phyloP scores from a whole-genome alignment of 192 early-diverging fungal genomes.

The Entomortierella chlamydospora region DNA sequence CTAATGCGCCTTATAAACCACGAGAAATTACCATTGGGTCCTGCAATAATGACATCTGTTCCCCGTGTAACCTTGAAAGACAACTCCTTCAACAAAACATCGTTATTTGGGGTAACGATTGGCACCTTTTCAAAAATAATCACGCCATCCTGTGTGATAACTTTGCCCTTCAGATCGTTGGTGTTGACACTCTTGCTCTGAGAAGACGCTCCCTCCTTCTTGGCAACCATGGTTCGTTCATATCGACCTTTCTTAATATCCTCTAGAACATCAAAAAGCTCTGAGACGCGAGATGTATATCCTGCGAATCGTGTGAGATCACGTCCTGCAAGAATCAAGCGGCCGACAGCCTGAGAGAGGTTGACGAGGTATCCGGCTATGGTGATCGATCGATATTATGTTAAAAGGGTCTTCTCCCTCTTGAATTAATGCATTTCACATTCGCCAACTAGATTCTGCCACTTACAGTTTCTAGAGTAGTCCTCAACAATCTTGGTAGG shows the following conservation, averaged over 20 bases:
- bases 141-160: conserved; percentile 63
- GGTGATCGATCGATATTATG: background rate
- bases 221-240: conserved; percentile 63
- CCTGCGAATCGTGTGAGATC: conserved; percentile 73
- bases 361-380: conserved; percentile 72
- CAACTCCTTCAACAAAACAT: conserved; percentile 72
- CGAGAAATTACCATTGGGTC: conserved; percentile 62
- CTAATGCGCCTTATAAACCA: background rate
- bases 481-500: conserved; percentile 72
- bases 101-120: conserved; percentile 82
- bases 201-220: conserved; percentile 19
- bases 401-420: too few species aligned
- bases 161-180: conserved; percentile 62
- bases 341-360: conserved; percentile 71
- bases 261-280: conserved; percentile 66
- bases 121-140: conserved; percentile 81
- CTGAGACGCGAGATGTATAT: conserved; percentile 71
- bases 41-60: conserved; percentile 80
- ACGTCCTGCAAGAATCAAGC: conserved; percentile 72
- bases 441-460: background rate
- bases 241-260: conserved; percentile 69
- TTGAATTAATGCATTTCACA: background rate
- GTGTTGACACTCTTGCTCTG: conserved; percentile 54
- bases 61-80: conserved; percentile 77
- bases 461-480: conserved; percentile 70